Conservation (phyloP, 208 protist genomes). For the Leptomonas seymouri region DNA sequence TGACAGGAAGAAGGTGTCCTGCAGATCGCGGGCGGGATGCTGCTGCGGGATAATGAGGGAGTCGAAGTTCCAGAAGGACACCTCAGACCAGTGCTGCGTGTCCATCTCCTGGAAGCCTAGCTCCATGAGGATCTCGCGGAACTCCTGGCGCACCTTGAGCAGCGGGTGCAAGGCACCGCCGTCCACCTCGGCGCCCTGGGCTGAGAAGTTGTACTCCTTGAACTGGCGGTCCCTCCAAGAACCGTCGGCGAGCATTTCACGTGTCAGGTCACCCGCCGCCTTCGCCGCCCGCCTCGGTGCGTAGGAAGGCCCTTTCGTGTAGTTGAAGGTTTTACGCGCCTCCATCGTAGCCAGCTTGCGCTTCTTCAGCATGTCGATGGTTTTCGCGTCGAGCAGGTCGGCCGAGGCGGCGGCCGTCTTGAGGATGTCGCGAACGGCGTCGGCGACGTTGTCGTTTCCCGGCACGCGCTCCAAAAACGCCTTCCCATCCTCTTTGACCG, state of each 20-base stretch:
- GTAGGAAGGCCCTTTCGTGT: constrained; percentile 84
- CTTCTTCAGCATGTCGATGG: constrained; percentile 89
- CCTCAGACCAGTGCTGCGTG: constrained; percentile 99
- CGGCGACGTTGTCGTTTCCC: constrained; percentile 32
- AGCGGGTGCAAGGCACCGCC: constrained; percentile 98
- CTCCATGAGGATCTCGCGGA: constrained; percentile 99
- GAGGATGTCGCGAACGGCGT: constrained; percentile 49
- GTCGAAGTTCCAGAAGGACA: constrained; percentile 99
- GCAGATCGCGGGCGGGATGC: constrained; percentile 99
- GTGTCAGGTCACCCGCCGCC: constrained; percentile 92
- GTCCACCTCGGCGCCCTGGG: constrained; percentile 83
- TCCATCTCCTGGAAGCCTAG: constrained; percentile 99
- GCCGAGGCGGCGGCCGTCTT: constrained; percentile 27
- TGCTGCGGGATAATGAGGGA: constrained; percentile 99
- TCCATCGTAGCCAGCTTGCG: constrained; percentile 90
- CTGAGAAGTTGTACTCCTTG: constrained; percentile 98
- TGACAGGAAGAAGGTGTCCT: constrained; percentile 99
- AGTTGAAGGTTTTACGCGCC: constrained; percentile 77
- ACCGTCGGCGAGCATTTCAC: constrained; percentile 94
- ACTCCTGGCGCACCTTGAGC: constrained; percentile 98
- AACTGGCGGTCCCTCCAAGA: constrained; percentile 95
- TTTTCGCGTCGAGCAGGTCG: constrained; percentile 52
- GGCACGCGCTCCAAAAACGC: constrained; percentile 52
- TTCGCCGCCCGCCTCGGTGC: constrained; percentile 64
- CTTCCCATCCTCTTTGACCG: constrained; percentile 80